A percentile compares a stretch with the other conserved stretches of the same genome.
Conservation (phyloP, 2,329 filamentous ascomycete genomes). For the Colletotrichum chlorophyti region DNA sequence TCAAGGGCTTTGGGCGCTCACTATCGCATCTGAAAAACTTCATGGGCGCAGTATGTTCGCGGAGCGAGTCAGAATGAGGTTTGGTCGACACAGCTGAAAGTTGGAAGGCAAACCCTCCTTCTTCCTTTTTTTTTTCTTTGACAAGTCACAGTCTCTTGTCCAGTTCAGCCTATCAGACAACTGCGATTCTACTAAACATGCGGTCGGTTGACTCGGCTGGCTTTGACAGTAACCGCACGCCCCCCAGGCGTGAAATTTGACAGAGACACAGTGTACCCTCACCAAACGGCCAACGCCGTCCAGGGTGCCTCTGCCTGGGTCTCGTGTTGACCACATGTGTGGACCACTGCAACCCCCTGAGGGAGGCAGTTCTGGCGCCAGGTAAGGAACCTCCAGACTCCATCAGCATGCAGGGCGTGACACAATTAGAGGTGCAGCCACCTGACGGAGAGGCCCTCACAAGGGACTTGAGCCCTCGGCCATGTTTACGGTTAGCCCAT, state of each 20-base stretch:
- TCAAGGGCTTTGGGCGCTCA: too few species aligned
- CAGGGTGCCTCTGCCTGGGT: conserved; percentile 10
- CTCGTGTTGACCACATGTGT: conserved; percentile 22
- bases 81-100: not conserved
- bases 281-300: not conserved
- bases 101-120: not conserved
- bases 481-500: too few species aligned
- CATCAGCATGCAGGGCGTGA: conserved; percentile 25
- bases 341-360: conserved; percentile 21
- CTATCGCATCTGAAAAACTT: too few species aligned
- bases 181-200: not conserved
- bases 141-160: not conserved
- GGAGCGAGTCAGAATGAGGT: conserved; percentile 11
- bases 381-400: conserved; percentile 22
- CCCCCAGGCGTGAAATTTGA: conserved; percentile 2
- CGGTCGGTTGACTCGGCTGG: conserved; percentile 8
- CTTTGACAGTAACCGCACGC: not conserved
- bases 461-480: too few species aligned
- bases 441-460: conserved; percentile 14
- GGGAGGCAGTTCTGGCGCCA: conserved; percentile 2
- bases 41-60: too few species aligned
- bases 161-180: not conserved
- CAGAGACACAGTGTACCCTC: conserved; percentile 6
- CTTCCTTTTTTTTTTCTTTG: not conserved
- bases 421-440: conserved; percentile 23